Conservation (phyloP, 345 rosid species). For the Heritiera littoralis region DNA sequence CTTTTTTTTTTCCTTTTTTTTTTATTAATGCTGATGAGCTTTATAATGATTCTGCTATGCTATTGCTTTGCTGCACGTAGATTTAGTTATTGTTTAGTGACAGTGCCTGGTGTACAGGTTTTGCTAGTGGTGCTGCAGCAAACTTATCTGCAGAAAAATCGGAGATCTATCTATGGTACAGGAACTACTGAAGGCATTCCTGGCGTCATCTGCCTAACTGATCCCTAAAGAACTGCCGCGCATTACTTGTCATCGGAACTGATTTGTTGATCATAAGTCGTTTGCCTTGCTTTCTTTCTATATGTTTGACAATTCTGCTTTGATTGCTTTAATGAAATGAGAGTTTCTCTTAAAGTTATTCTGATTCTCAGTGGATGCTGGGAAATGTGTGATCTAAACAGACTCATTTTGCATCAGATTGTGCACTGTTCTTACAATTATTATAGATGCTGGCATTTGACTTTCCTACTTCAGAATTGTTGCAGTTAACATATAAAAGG, state of each 20-base stretch:
- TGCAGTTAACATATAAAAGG: constrained; percentile 1
- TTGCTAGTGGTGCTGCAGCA: constrained; percentile 12
- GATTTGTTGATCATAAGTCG: not conserved
- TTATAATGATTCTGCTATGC: constrained; percentile 1
- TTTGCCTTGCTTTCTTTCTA: constrained; percentile 11
- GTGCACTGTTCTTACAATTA: not conserved
- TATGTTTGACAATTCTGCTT: constrained; percentile 2
- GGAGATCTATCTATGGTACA: too few species aligned
- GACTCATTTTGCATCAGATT: not conserved
- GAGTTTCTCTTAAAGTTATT: not conserved
- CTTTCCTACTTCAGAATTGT: too few species aligned
- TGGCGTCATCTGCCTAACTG: too few species aligned
- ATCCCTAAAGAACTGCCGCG: too few species aligned
- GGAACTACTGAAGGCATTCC: too few species aligned
- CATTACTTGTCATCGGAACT: not conserved
- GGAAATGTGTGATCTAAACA: not conserved
- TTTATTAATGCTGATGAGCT: not conserved
- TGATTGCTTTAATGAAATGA: not conserved
- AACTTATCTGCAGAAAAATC: too few species aligned
- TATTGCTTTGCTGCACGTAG: not conserved
- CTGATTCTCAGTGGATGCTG: not conserved
- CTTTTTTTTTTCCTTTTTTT: too few species aligned
- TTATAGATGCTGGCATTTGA: too few species aligned
- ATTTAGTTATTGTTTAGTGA: constrained; percentile 15
- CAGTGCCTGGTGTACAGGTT: constrained; percentile 38